A percentile compares a stretch with the other conserved stretches of the same genome.
Conservation (phyloP, 1,139 yeast species). For the Suhomyces wounanorum region DNA sequence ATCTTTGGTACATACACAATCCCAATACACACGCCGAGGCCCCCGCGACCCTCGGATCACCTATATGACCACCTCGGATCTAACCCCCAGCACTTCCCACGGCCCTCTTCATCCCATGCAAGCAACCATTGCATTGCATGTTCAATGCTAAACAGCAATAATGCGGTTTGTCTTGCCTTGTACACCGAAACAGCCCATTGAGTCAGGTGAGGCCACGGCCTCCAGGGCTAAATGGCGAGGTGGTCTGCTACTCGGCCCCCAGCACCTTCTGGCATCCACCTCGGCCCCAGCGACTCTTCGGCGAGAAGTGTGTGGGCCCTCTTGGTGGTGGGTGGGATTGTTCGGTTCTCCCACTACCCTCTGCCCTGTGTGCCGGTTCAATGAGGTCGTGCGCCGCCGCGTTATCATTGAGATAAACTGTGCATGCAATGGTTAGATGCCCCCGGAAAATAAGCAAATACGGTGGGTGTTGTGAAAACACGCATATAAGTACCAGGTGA, state of each 20-base stretch:
- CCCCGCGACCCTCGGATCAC: no score
- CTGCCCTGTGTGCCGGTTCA: no score
- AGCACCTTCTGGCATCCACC: not conserved
- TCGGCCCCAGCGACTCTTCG: not conserved
- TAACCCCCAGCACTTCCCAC: not conserved
- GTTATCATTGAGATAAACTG: not conserved
- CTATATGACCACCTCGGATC: not conserved
- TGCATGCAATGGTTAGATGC: not conserved
- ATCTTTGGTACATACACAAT: no score
- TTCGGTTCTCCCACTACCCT: not conserved
- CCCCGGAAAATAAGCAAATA: not conserved
- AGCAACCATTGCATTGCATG: not conserved
- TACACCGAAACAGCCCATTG: not conserved
- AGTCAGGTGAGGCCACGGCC: not conserved
- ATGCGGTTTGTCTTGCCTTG: not conserved
- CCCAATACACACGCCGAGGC: no score
- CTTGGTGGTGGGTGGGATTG: no score
- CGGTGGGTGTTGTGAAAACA: not conserved
- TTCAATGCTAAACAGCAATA: not conserved
- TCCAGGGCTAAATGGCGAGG: not conserved
- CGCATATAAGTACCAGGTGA: not conserved
- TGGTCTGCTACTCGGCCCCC: not conserved
- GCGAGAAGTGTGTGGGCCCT: no score
- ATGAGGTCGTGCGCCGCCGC: not conserved
- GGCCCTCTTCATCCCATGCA: not conserved